Percentiles rank a stretch among this genome's conserved stretches.
Evolutionary conservation across 441 rosid genomes (phyloP).

Genomic region (Adansonia gregorii): DNA sequence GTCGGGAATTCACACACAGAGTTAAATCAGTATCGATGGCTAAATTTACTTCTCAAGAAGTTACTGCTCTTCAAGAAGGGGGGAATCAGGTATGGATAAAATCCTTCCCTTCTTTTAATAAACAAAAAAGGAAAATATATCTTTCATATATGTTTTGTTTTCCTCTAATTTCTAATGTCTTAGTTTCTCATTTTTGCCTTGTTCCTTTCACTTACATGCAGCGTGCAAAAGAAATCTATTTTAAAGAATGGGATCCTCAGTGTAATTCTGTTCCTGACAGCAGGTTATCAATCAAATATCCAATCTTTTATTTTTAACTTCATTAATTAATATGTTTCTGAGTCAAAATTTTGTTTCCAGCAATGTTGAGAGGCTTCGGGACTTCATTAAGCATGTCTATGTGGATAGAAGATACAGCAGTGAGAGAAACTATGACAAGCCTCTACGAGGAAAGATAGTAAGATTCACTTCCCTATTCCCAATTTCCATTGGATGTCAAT

Average conservation of each 20-base stretch:
- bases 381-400: constrained; percentile 87
- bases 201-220: constrained; percentile 34
- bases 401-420: constrained; percentile 83
- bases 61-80: constrained; percentile 79
- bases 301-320: constrained; percentile 21
- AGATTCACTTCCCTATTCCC: constrained; percentile 26
- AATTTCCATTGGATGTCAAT: background rate
- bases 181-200: constrained; percentile 13
- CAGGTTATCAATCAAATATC: constrained; percentile 51
- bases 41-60: constrained; percentile 91
- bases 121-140: background rate
- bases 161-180: constrained; percentile 9
- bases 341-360: constrained; percentile 48
- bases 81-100: constrained; percentile 78
- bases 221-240: constrained; percentile 83
- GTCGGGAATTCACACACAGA: constrained; percentile 73
- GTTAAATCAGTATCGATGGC: constrained; percentile 98
- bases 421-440: constrained; percentile 75
- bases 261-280: constrained; percentile 79
- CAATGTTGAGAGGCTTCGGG: constrained; percentile 81
- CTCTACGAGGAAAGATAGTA: constrained; percentile 72
- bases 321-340: constrained; percentile 30
- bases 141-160: constrained; percentile 15
- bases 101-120: background rate
- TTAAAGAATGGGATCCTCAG: constrained; percentile 89